phyloP scores from a whole-genome alignment of 1,139 yeast genomes.

The Pichia cactophila region DNA sequence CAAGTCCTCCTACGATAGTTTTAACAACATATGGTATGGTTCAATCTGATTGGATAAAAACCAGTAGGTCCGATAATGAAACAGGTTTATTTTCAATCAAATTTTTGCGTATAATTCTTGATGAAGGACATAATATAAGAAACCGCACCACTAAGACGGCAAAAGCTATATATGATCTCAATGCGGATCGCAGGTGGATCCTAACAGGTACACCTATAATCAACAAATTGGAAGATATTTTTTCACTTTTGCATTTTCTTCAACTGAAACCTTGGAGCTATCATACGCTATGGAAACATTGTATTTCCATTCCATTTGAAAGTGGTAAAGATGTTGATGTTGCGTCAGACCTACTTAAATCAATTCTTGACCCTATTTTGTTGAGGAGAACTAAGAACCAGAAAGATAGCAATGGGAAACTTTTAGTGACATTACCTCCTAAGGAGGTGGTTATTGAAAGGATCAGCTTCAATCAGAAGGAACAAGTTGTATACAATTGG shows the following conservation, averaged over 20 bases:
- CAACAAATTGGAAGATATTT: constrained; percentile 74
- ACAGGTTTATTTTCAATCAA: constrained; percentile 65
- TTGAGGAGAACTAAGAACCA: constrained; percentile 82
- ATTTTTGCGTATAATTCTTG: constrained; percentile 74
- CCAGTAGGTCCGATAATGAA: constrained; percentile 23
- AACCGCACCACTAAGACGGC: constrained; percentile 77
- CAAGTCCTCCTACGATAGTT: constrained; percentile 60
- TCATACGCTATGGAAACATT: constrained; percentile 81
- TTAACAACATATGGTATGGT: constrained; percentile 87
- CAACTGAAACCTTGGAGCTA: constrained; percentile 85
- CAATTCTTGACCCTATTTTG: constrained; percentile 76
- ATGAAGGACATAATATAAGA: constrained; percentile 89
- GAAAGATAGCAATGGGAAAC: constrained; percentile 67
- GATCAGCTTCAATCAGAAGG: constrained; percentile 59
- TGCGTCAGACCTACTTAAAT: constrained; percentile 77
- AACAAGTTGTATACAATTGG: constrained; percentile 59
- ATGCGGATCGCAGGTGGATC: constrained; percentile 70
- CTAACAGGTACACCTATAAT: constrained; percentile 94
- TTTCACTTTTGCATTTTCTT: constrained; percentile 66
- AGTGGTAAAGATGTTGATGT: constrained; percentile 54
- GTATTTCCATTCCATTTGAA: constrained; percentile 80
- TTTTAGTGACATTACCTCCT: constrained; percentile 69
- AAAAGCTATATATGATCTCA: constrained; percentile 62
- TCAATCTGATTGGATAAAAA: constrained; percentile 55
- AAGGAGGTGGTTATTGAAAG: constrained; percentile 67